Evolutionary conservation across 163 green algal species (phyloP).

Genomic region (Coccomyxa subellipsoidea): DNA sequence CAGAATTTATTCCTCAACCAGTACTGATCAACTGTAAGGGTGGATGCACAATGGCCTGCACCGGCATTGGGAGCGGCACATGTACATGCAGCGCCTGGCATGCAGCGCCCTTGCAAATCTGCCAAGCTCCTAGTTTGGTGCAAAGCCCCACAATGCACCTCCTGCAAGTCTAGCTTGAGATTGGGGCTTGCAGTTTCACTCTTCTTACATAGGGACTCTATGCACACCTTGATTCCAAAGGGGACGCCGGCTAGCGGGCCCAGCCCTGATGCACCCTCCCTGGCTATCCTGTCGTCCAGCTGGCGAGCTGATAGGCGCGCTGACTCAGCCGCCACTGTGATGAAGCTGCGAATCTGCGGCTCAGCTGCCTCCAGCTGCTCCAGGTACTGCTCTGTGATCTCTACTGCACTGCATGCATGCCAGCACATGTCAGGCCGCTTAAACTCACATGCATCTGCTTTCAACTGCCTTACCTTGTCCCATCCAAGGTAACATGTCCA

Average conservation of each 20-base stretch:
- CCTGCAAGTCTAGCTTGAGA: neutral
- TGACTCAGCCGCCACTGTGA: constrained; percentile 56
- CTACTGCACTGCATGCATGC: constrained; percentile 40
- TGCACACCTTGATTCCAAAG: constrained; percentile 86
- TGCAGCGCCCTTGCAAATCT: no score
- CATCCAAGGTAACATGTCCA: no score
- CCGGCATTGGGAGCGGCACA: no score
- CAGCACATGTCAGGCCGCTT: neutral
- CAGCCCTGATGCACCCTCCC: constrained; percentile 28
- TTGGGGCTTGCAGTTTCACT: no score
- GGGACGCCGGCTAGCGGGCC: constrained; percentile 74
- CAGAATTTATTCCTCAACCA: no score
- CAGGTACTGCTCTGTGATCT: constrained; percentile 70
- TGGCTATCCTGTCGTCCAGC: constrained; percentile 58
- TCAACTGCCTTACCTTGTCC: no score
- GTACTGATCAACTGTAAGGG: no score
- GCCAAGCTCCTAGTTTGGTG: no score
- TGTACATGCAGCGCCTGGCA: neutral
- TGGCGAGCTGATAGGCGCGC: constrained; percentile 58
- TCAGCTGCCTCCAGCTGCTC: constrained; percentile 48
- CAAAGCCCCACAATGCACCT: no score
- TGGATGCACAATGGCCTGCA: no score
- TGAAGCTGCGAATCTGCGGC: constrained; percentile 55
- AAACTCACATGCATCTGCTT: no score
- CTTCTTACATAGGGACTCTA: no score